Evolutionary conservation across 2,329 filamentous ascomycete genomes (phyloP).

Genomic region (Nemania sp.): DNA sequence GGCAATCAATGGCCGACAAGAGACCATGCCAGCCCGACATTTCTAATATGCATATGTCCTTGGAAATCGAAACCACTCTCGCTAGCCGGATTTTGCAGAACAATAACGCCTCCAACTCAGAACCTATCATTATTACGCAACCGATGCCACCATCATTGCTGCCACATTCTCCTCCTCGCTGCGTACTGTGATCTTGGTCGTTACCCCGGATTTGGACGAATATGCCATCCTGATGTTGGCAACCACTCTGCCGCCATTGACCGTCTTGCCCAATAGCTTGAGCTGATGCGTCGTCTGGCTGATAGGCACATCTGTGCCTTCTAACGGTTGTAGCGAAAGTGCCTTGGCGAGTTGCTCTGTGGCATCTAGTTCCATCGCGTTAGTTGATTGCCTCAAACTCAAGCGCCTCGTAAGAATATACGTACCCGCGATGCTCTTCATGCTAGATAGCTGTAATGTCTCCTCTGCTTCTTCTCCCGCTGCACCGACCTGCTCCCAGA

Average conservation of each 20-base stretch:
- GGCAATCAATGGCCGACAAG: slow-evolving; percentile 18
- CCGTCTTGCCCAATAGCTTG: slow-evolving; percentile 95
- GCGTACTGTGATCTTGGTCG: slow-evolving; percentile 92
- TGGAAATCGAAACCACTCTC: slow-evolving; percentile 47
- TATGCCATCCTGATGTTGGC: slow-evolving; percentile 92
- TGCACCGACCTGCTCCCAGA: slow-evolving; percentile 95
- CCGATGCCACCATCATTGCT: slow-evolving; percentile 82
- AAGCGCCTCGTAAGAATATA: slow-evolving; percentile 42
- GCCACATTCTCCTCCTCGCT: slow-evolving; percentile 95
- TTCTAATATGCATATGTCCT: slow-evolving; percentile 47
- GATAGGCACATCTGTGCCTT: slow-evolving; percentile 91
- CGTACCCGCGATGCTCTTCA: slow-evolving; percentile 93
- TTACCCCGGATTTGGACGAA: slow-evolving; percentile 91
- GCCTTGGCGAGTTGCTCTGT: slow-evolving; percentile 90
- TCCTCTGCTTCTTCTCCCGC: slow-evolving; percentile 90
- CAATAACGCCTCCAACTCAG: slow-evolving; percentile 48
- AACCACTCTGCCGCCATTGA: slow-evolving; percentile 89
- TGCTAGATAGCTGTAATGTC: slow-evolving; percentile 86
- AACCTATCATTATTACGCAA: slow-evolving; percentile 70
- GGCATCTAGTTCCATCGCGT: slow-evolving; percentile 69
- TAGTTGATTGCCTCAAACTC: slow-evolving; percentile 21
- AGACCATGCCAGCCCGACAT: slow-evolving; percentile 26
- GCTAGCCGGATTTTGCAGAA: slow-evolving; percentile 49
- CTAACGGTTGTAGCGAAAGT: slow-evolving; percentile 90
- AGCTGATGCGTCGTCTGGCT: slow-evolving; percentile 92